phyloP scores from a whole-genome alignment of 1,284 basidiomycete genomes.

The Malassezia brasiliensis region DNA sequence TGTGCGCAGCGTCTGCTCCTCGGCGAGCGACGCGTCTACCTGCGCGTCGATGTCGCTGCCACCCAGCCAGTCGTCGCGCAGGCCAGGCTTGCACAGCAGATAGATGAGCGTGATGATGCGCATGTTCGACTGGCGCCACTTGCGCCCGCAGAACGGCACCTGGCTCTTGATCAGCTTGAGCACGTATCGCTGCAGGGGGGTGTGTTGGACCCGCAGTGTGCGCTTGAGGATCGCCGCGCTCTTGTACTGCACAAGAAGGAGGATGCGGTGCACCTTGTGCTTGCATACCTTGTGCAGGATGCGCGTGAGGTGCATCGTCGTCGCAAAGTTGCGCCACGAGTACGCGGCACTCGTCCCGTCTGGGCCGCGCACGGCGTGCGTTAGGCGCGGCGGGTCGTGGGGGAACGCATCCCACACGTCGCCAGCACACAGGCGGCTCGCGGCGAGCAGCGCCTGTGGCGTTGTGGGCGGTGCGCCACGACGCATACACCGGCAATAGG shows the following conservation, averaged over 20 bases:
- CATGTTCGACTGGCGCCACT: constrained; percentile 99
- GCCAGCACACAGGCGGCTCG: constrained; percentile 25
- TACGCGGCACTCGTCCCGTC: constrained; percentile 54
- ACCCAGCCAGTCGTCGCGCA: constrained; percentile 94
- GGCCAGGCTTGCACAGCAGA: constrained; percentile 86
- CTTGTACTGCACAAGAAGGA: constrained; percentile 96
- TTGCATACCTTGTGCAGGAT: constrained; percentile 98
- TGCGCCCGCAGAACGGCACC: constrained; percentile 93
- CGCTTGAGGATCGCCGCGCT: constrained; percentile 80
- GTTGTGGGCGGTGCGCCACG: constrained; percentile 45
- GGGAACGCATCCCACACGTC: constrained; percentile 18
- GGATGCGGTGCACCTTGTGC: constrained; percentile 82
- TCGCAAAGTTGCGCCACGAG: constrained; percentile 97
- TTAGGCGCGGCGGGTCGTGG: constrained; percentile 6
- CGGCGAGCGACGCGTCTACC: constrained; percentile 63
- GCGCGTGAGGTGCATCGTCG: constrained; percentile 94
- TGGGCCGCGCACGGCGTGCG: neutral
- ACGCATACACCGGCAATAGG: constrained; percentile 67
- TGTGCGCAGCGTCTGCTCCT: constrained; percentile 88
- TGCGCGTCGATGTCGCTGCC: constrained; percentile 86
- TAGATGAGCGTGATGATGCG: constrained; percentile 98
- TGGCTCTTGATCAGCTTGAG: constrained; percentile 97
- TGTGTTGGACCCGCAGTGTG: constrained; percentile 83
- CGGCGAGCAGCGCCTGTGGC: constrained; percentile 16
- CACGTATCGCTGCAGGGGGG: constrained; percentile 87